Conservation (phyloP, 1,139 yeast genomes). For the Candida tetrigidarum region DNA sequence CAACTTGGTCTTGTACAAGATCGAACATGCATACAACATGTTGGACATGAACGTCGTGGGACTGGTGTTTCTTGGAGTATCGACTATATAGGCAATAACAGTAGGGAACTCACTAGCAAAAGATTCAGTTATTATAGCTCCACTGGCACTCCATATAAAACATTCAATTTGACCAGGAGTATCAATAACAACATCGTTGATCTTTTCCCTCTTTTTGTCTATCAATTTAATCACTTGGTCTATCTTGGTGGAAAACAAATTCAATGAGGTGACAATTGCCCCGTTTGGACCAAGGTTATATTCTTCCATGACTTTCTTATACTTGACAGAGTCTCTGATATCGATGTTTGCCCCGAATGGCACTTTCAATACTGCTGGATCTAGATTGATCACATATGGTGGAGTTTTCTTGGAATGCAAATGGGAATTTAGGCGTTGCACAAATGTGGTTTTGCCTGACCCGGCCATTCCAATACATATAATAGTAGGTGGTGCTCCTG, state of each 20-base stretch:
- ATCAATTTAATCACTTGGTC: slow-evolving; percentile 91
- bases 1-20: slow-evolving; percentile 90
- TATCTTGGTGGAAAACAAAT: slow-evolving; percentile 90
- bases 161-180: slow-evolving; percentile 99
- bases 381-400: slow-evolving; percentile 90
- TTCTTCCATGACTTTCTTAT: slow-evolving; percentile 93
- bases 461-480: slow-evolving; percentile 98
- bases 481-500: slow-evolving; percentile 55
- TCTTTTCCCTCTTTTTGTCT: slow-evolving; percentile 73
- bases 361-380: slow-evolving; percentile 92
- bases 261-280: slow-evolving; percentile 94
- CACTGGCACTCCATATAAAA: slow-evolving; percentile 97
- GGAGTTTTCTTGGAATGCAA: slow-evolving; percentile 73
- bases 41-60: slow-evolving; percentile 98
- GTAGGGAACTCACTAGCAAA: slow-evolving; percentile 97
- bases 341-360: slow-evolving; percentile 97
- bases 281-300: slow-evolving; percentile 97
- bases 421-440: slow-evolving; percentile 93
- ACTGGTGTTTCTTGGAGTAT: slow-evolving; percentile 91
- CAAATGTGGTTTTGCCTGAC: slow-evolving; percentile 96
- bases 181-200: slow-evolving; percentile 81
- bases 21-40: slow-evolving; percentile 98
- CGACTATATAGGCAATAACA: slow-evolving; percentile 92
- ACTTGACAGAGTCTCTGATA: slow-evolving; percentile 94
- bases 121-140: slow-evolving; percentile 94